These are phyloP conservation scores for Breviolum minutum DNA, from an alignment of 73 alveolate genomes.

Conservation along the genomic window DNA sequence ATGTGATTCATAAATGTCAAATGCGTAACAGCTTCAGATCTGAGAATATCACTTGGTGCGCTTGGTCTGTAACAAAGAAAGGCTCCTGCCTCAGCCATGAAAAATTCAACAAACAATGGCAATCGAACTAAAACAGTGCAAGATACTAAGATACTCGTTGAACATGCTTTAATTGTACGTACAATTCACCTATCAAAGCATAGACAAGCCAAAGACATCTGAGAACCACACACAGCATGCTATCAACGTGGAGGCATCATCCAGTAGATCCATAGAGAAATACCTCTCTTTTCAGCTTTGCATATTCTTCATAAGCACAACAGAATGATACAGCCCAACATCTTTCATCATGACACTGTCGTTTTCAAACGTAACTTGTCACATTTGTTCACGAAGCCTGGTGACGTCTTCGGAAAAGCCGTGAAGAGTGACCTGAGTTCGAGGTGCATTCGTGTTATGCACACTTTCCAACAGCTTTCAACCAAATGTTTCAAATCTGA, in stretches of 20 bases:
- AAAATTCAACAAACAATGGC: not conserved
- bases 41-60: not conserved
- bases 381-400: not conserved
- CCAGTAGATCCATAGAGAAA: slow-evolving; percentile 20
- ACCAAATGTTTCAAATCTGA: too few relatives aligned
- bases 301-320: not conserved
- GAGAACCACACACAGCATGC: slow-evolving; percentile 29
- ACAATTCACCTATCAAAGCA: too few relatives aligned
- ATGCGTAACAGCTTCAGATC: not conserved
- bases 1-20: too few relatives aligned
- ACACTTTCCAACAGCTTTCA: not conserved
- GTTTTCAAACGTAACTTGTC: too few relatives aligned
- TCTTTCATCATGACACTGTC: too few relatives aligned
- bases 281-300: not conserved
- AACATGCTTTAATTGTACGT: too few relatives aligned
- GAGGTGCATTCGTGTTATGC: not conserved
- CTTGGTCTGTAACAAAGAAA: slow-evolving; percentile 2
- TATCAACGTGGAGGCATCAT: slow-evolving; percentile 23
- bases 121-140: too few relatives aligned
- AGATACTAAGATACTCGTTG: too few relatives aligned
- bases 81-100: not conserved
- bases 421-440: not conserved
- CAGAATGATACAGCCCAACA: not conserved
- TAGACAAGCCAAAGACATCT: too few relatives aligned
- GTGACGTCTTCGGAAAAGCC: slow-evolving; percentile 28